A percentile compares a stretch with the other conserved stretches of the same genome.
phyloP scores from a whole-genome alignment of 2,329 filamentous ascomycete species.

The Sporothrix sp. region DNA sequence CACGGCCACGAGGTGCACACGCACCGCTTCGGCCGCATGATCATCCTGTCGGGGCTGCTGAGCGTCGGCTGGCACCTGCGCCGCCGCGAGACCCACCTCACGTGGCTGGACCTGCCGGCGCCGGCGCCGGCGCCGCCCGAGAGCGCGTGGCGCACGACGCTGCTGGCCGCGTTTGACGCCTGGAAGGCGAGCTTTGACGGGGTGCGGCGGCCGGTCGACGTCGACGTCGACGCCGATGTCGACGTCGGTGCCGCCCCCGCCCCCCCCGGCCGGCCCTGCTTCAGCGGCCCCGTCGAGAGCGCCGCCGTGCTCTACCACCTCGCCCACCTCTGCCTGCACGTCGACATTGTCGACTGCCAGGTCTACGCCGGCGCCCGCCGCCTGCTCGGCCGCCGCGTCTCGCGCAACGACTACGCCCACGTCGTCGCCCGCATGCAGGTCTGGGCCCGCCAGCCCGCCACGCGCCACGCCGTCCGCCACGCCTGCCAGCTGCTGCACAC shows the following conservation, averaged over 20 bases:
- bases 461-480: slow-evolving; percentile 74
- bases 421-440: slow-evolving; percentile 66
- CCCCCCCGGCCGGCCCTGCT: slow-evolving; percentile 38
- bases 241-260: slow-evolving; percentile 21
- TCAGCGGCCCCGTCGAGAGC: slow-evolving; percentile 61
- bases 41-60: slow-evolving; percentile 82
- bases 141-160: slow-evolving; percentile 67
- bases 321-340: slow-evolving; percentile 80
- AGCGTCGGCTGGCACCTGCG: slow-evolving; percentile 89
- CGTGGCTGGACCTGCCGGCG: slow-evolving; percentile 61
- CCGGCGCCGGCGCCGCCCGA: slow-evolving; percentile 50
- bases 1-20: slow-evolving; percentile 74
- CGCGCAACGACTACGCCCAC: slow-evolving; percentile 61
- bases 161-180: slow-evolving; percentile 72
- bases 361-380: slow-evolving; percentile 75
- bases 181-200: slow-evolving; percentile 81
- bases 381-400: slow-evolving; percentile 63
- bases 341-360: slow-evolving; percentile 82
- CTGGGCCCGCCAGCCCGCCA: slow-evolving; percentile 67
- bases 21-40: slow-evolving; percentile 79
- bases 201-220: slow-evolving; percentile 38
- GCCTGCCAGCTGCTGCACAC: slow-evolving; percentile 70
- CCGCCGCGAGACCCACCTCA: slow-evolving; percentile 75
- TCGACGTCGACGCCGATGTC: neutral
- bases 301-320: slow-evolving; percentile 75